A percentile compares a stretch with the other conserved stretches of the same genome.
Conservation (phyloP, 495 filamentous ascomycete species). For the Tuber borchii region DNA sequence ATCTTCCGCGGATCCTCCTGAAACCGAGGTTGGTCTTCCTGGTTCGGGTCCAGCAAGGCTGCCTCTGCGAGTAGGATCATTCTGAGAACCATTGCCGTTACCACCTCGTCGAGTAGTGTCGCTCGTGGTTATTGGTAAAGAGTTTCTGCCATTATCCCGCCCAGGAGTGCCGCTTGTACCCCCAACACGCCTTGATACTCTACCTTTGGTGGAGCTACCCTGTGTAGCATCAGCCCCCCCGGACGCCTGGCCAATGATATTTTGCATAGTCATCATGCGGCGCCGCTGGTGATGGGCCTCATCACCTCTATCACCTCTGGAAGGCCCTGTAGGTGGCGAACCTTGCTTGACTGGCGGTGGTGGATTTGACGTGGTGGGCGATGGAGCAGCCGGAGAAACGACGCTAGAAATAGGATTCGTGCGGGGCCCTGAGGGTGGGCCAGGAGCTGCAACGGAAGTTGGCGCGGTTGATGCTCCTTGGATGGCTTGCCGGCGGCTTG, state of each 20-base stretch:
- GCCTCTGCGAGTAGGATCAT: slow-evolving; percentile 37
- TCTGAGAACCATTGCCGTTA: slow-evolving; percentile 16
- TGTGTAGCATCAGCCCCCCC: slow-evolving; percentile 24
- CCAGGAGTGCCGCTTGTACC: slow-evolving; percentile 18
- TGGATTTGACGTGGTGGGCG: slow-evolving; percentile 10
- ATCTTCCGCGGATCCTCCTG: slow-evolving; percentile 22
- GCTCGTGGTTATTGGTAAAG: not conserved
- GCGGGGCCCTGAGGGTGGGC: slow-evolving; percentile 27
- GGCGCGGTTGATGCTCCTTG: slow-evolving; percentile 21
- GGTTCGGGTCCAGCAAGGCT: slow-evolving; percentile 40
- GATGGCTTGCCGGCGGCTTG: slow-evolving; percentile 27
- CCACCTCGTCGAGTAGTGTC: slow-evolving; percentile 17
- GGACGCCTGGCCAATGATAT: slow-evolving; percentile 28
- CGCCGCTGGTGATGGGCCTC: slow-evolving; percentile 36
- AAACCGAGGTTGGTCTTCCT: slow-evolving; percentile 33
- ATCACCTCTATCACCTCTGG: slow-evolving; percentile 27
- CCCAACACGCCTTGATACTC: slow-evolving; percentile 27
- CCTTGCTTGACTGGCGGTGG: slow-evolving; percentile 16
- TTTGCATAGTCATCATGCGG: slow-evolving; percentile 39
- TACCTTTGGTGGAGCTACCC: slow-evolving; percentile 32
- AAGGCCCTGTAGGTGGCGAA: slow-evolving; percentile 35
- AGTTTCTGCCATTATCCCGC: slow-evolving; percentile 11
- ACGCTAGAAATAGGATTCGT: slow-evolving; percentile 6
- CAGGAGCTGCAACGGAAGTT: not conserved
- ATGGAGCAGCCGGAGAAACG: not conserved